phyloP scores from a whole-genome alignment of 164 flowering plant genomes.

The Berberis thunbergii region DNA sequence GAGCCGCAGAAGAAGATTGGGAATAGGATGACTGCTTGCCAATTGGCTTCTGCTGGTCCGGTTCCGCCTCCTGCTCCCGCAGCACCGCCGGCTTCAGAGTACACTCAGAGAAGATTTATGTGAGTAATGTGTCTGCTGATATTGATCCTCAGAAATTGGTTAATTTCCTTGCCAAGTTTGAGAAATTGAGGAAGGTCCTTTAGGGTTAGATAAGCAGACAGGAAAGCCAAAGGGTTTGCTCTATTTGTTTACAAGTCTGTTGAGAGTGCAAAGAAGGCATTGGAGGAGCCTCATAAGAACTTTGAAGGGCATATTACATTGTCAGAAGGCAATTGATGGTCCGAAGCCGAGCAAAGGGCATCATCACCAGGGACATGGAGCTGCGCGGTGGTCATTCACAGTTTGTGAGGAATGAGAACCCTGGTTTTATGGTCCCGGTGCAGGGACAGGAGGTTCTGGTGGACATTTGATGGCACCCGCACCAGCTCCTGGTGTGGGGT shows the following conservation, averaged over 20 bases:
- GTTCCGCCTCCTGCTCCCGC: background rate
- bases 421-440: too few species aligned
- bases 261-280: slow-evolving; percentile 31
- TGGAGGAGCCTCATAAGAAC: slow-evolving; percentile 30
- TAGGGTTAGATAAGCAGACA: slow-evolving; percentile 22
- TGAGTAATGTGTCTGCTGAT: slow-evolving; percentile 23
- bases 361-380: too few species aligned
- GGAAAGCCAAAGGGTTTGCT: slow-evolving; percentile 34
- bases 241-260: slow-evolving; percentile 28
- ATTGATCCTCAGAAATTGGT: slow-evolving; percentile 20
- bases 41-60: slow-evolving; percentile 32
- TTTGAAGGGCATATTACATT: slow-evolving; percentile 29
- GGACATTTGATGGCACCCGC: slow-evolving; percentile 61
- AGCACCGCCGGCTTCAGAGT: background rate
- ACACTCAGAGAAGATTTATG: slow-evolving; percentile 23
- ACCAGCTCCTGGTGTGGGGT: slow-evolving; percentile 20
- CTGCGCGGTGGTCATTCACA: too few species aligned
- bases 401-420: too few species aligned
- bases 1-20: slow-evolving; percentile 48
- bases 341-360: too few species aligned
- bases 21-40: slow-evolving; percentile 31
- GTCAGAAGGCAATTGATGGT: slow-evolving; percentile 25
- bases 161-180: slow-evolving; percentile 25
- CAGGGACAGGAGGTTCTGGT: slow-evolving; percentile 1
- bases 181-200: slow-evolving; percentile 36